Evolutionary conservation across 2,329 filamentous ascomycete species (phyloP).

Genomic region (Immersiporthe knoxdaviesiana): DNA sequence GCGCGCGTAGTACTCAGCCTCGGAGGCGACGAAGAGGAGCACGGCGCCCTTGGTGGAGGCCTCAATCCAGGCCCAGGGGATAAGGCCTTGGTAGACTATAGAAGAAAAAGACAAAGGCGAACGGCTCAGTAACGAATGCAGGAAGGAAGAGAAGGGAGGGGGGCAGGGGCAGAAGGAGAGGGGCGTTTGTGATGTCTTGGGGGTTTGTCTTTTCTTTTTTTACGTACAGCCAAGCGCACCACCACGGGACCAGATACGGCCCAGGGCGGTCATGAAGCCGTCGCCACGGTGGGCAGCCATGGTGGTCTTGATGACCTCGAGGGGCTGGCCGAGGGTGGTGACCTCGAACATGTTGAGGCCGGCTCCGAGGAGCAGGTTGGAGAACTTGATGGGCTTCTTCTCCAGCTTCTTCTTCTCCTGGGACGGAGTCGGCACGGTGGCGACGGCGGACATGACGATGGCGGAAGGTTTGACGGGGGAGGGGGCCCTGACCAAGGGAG

Average conservation of each 20-base stretch:
- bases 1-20: constrained; percentile 94
- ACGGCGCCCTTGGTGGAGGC: constrained; percentile 99
- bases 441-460: constrained; percentile 66
- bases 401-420: constrained; percentile 65
- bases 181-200: too few relatives aligned
- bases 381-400: constrained; percentile 99
- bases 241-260: constrained; percentile 90
- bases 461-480: constrained; percentile 42
- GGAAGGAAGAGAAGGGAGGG: not conserved
- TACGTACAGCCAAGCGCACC: constrained; percentile 90
- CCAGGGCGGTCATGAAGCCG: constrained; percentile 79
- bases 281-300: constrained; percentile 97
- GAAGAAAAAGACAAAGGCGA: not conserved
- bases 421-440: constrained; percentile 53
- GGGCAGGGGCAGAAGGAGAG: not conserved
- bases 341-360: constrained; percentile 96
- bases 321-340: constrained; percentile 70
- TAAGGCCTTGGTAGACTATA: constrained; percentile 97
- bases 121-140: not conserved
- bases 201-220: too few relatives aligned
- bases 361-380: constrained; percentile 92
- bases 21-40: constrained; percentile 97
- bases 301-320: constrained; percentile 99
- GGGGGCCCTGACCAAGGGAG: constrained; percentile 98
- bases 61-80: constrained; percentile 99